A percentile compares a stretch with the other conserved stretches of the same genome.
Conservation (phyloP, 768 basidiomycete genomes). For the Chlorophyllum brunneum region DNA sequence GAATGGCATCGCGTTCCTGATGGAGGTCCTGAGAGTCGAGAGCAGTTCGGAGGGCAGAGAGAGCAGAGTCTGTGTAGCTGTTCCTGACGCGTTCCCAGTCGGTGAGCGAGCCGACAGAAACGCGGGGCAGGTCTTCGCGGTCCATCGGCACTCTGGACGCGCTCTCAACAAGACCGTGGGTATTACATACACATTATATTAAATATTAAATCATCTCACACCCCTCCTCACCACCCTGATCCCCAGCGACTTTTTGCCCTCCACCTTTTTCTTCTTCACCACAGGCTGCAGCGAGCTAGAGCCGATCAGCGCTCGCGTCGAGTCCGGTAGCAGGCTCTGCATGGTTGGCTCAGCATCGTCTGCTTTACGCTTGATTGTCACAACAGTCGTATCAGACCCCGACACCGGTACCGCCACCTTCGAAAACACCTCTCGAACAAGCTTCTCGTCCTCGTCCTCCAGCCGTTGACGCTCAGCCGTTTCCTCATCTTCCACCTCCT, state of each 20-base stretch:
- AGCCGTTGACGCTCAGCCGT: slow-evolving; percentile 63
- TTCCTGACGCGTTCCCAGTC: slow-evolving; percentile 63
- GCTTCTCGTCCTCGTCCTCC: slow-evolving; percentile 89
- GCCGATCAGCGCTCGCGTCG: slow-evolving; percentile 54
- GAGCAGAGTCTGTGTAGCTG: slow-evolving; percentile 46
- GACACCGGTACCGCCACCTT: slow-evolving; percentile 46
- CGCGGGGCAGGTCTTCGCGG: slow-evolving; percentile 41
- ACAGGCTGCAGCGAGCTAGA: slow-evolving; percentile 33
- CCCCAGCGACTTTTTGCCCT: slow-evolving; percentile 51
- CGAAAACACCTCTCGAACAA: slow-evolving; percentile 85
- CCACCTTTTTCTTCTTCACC: slow-evolving; percentile 55
- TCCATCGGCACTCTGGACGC: slow-evolving; percentile 32
- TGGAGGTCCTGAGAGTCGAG: slow-evolving; percentile 35
- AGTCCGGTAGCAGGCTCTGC: slow-evolving; percentile 63
- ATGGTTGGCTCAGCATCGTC: slow-evolving; percentile 73
- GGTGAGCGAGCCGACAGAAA: slow-evolving; percentile 61
- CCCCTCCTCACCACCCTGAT: slow-evolving; percentile 68
- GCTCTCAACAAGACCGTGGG: neutral
- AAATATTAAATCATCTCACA: slow-evolving; percentile 15
- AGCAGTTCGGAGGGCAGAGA: slow-evolving; percentile 42
- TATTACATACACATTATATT: neutral
- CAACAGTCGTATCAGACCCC: slow-evolving; percentile 23
- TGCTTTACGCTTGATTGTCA: slow-evolving; percentile 88
- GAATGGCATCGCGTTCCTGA: slow-evolving; percentile 42
- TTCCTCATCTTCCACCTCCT: slow-evolving; percentile 77